Evolutionary conservation across 768 basidiomycete species (phyloP).

Genomic region (Termitomyces sp.): DNA sequence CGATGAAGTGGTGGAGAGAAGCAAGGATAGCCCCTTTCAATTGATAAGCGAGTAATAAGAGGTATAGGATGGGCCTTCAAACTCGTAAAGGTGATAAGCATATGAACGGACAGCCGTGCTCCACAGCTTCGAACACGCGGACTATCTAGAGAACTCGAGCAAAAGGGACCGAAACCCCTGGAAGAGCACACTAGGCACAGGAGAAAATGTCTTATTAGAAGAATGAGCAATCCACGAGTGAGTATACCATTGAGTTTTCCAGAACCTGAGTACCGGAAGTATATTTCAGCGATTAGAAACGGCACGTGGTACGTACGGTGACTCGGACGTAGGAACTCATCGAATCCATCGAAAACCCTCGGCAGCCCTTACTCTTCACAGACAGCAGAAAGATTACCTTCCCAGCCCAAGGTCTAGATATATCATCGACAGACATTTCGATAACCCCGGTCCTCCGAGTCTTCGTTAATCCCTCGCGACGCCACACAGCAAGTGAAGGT

Average conservation of each 20-base stretch:
- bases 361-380: background rate
- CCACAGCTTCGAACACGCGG: background rate
- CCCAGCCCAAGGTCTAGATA: background rate
- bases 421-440: background rate
- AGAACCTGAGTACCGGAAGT: background rate
- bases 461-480: constrained; percentile 7
- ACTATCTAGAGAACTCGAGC: background rate
- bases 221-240: background rate
- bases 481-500: constrained; percentile 5
- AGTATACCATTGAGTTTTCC: background rate
- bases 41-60: background rate
- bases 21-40: background rate
- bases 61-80: background rate
- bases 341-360: constrained; percentile 3
- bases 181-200: background rate
- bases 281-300: background rate
- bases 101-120: background rate
- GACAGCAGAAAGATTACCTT: background rate
- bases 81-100: background rate
- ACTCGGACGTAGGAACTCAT: background rate
- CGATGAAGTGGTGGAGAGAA: background rate
- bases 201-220: background rate
- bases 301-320: background rate
- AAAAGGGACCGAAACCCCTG: background rate
- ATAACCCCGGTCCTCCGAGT: background rate